phyloP scores from a whole-genome alignment of 768 basidiomycete genomes.

The Amanita thiersii region DNA sequence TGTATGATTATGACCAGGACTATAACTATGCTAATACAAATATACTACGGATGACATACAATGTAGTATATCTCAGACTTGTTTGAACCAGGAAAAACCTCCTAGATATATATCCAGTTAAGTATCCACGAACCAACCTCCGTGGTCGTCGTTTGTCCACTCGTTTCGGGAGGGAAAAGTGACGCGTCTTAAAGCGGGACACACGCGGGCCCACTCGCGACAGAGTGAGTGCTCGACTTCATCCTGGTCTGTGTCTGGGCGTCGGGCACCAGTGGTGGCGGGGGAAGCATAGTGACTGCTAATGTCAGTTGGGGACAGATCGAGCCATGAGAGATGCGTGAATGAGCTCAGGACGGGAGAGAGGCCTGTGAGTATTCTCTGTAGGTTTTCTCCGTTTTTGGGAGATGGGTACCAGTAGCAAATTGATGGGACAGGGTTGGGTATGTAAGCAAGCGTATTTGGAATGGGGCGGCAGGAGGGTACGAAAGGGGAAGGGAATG shows the following conservation, averaged over 20 bases:
- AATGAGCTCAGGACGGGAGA: conserved; percentile 50
- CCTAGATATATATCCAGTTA: too few species aligned
- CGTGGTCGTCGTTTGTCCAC: too few species aligned
- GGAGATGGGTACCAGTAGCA: conserved; percentile 1
- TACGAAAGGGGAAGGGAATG: conserved; percentile 8
- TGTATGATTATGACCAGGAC: conserved; percentile 32
- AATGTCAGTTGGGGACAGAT: conserved; percentile 55
- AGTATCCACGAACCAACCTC: too few species aligned
- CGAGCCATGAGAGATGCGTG: conserved; percentile 39
- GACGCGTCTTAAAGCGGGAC: too few species aligned
- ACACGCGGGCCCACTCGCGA: conserved; percentile 44
- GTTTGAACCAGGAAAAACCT: too few species aligned
- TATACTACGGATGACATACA: too few species aligned
- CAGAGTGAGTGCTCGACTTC: conserved; percentile 30
- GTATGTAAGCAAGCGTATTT: conserved; percentile 5
- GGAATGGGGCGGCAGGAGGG: conserved; percentile 9
- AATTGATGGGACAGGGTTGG: conserved; percentile 6
- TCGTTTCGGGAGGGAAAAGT: too few species aligned
- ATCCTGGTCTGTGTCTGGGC: conserved; percentile 40
- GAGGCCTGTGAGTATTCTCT: conserved; percentile 53
- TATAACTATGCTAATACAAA: too few species aligned
- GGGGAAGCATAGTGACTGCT: too few species aligned
- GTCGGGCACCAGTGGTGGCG: too few species aligned
- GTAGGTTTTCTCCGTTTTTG: conserved; percentile 10
- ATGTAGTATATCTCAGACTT: too few species aligned